phyloP scores from a whole-genome alignment of 768 basidiomycete species.

The Lepiota subincarnata region DNA sequence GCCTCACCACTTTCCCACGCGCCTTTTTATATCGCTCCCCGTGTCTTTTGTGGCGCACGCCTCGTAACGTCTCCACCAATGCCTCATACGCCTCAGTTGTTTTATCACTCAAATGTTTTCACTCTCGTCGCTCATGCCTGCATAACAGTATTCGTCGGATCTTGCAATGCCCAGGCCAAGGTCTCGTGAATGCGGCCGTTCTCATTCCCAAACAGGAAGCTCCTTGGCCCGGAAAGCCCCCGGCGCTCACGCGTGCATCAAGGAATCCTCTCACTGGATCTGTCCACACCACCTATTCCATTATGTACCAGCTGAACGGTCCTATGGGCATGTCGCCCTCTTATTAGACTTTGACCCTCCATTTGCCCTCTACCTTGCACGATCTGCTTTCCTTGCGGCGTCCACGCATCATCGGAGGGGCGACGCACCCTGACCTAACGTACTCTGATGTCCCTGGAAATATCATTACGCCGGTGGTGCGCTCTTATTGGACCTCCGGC shows the following conservation, averaged over 20 bases:
- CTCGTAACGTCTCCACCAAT: not conserved
- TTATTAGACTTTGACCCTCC: not conserved
- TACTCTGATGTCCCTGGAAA: no score
- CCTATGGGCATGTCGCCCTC: not conserved
- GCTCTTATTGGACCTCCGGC: no score
- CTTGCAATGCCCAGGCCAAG: not conserved
- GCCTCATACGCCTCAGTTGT: not conserved
- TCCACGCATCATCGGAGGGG: no score
- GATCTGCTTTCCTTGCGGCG: no score
- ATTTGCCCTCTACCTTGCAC: no score
- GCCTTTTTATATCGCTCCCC: not conserved
- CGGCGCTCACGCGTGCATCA: not conserved
- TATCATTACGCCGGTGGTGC: no score
- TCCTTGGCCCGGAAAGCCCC: not conserved
- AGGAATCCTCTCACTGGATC: not conserved
- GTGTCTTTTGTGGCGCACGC: no score
- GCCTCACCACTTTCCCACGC: conserved; percentile 5
- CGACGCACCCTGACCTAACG: no score
- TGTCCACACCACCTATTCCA: not conserved
- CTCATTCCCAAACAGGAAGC: not conserved
- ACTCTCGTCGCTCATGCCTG: not conserved
- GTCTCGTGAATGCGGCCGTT: not conserved
- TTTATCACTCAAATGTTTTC: not conserved
- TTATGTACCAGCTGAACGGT: not conserved
- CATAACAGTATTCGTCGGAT: conserved; percentile 7